Base-by-base conservation (phyloP, 164 flowering plant genomes). In the Piper longum region DNA sequence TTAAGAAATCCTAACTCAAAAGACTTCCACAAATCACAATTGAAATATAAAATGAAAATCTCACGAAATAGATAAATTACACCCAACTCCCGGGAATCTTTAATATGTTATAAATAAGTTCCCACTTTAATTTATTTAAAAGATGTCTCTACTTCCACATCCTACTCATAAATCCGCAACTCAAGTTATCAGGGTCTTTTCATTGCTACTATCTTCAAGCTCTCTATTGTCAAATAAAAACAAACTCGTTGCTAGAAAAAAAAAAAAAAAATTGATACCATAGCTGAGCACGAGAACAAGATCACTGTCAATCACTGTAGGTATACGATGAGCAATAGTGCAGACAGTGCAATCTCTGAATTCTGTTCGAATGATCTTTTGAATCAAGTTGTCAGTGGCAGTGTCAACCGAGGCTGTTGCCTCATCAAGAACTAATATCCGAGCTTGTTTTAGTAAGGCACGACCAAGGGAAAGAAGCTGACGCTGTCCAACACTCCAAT, bases 401-500 rank as follows among this genome's bases (percentile, higher is more conserved):
- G 91, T 80, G 77, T 92, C 98, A 64, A 92, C 98, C 16, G 98
- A 92, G 58, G 96, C 98, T 5, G 98, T 90, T 19, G 98, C 98
- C 75, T 93, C 98, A 75, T 93, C 98, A 59, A 93, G 92, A 40
- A 93, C 98, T 54, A 93, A 70, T 66, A 93, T 93, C 67, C 81
- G 78, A 41, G 97, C 90, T 74, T 93, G 96, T 68, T 90, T 90
- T 44, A 93, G 85, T 66, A 93, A 77, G 56, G 98, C 97, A 63
- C 97, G 77, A 39, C 98, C 98, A 16, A 93, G 75, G 16, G 97
- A 85, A 72, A 93, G 91, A 62, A 93, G 97, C 72, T 90, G 98
- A 68, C 97, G 73, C 70, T 93, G 98, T 59, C 98, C 98, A 67
- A 90, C 95, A 75, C 98, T 93, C 98, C 98, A 93, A 68, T 93